Evolutionary conservation across 108 stramenopile species (phyloP), one percentile per base, ranked within the genome.

Genomic region (Fragilariopsis cylindrus): DNA sequence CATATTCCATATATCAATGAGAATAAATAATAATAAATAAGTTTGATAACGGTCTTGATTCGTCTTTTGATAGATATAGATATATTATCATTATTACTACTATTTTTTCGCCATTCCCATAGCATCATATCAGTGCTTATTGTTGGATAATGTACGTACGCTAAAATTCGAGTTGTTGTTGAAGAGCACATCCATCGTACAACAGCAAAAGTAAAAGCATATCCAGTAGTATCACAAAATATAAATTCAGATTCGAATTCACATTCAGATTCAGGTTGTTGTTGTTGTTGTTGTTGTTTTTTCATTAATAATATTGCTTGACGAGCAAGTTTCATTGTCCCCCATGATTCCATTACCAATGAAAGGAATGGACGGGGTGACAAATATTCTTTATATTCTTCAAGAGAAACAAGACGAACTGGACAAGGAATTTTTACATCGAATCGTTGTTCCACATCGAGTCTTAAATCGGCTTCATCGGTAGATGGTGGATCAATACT

Each of bases 71-170:
- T 41, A 62, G 60, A 81, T 97, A 92, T 21, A 88, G 85, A 44
- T 82, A 88, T 64, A 55, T 39, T 39, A 16, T 13, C 40, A 46
- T 12, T 39, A 5, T 41, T 47, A 49, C 18, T 15, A 46, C 45
- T 19, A 19, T 62, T 16, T 53, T 62, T 54, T 40, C 72, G 16
- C 79, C 79, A 75, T 66, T 96, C 92, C 71, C 87, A 93, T n/a
- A 98, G 93, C 60, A 98, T 83, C 99, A 99, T 99, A 70, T 99
- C 99, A n/a, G 91, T 91, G 58, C 90, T 91, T 57, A 99, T 96
- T 7, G 98, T 98, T 4, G 99, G 98, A 85, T 99, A 99, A 80
- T 99, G 99, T 9, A 97, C 96, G 84, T 99, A 99, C 18, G 96
- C 84, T 19, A 85, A 81, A 43, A 98, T 82, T 56, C 71, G 75